Evolutionary conservation across 2,329 filamentous ascomycete species (phyloP), one percentile per base, ranked within the genome.

Genomic region (Cercospora berteroae): DNA sequence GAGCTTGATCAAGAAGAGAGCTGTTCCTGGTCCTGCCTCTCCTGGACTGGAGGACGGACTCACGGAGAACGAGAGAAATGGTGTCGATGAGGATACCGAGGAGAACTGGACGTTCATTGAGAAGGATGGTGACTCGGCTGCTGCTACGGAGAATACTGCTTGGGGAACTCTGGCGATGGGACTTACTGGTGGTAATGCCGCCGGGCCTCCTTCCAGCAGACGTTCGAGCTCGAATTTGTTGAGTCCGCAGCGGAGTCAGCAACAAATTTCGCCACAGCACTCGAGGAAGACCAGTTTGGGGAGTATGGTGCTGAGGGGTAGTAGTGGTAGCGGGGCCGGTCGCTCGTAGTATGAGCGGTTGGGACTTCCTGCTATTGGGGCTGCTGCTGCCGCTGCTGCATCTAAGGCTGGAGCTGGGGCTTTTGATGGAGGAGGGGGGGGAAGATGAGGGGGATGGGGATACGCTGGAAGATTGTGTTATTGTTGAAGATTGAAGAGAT

Each of bases 91-190:
- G 20, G 74, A 71, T 16, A 72, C 69, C n/a, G 75, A 77, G 58
- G 78, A 80, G 71, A 77, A 73, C 44, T 98, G 94, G 94, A 97
- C 94, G 0, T 93, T 97, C 79, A 86, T 97, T 20, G 93, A 92
- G 31, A 85, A 87, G 33, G 85, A 86, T 48, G 81, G 79, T 23
- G 86, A 86, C 63, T 68, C 57, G n/a, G 74, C 39, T 8, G 63
- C 56, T 29, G 27, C 63, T 13, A 29, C 63, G 50, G 57, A 60
- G 42, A 42, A 57, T 10, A 50, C 18, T n/a, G 39, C 63, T 7
- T 60, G 39, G 29, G 63, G 63, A 5, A 44, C 63, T n/a, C 31
- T 65, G 31, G 63, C 63, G 12, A 50, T 36, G 29, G 57, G 44
- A 18, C 42, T 60, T n/a, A 18, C 10, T 27, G 56, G 63, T 20